phyloP scores from a whole-genome alignment of 2,329 filamentous ascomycete species.

The Colletotrichum sublineola region DNA sequence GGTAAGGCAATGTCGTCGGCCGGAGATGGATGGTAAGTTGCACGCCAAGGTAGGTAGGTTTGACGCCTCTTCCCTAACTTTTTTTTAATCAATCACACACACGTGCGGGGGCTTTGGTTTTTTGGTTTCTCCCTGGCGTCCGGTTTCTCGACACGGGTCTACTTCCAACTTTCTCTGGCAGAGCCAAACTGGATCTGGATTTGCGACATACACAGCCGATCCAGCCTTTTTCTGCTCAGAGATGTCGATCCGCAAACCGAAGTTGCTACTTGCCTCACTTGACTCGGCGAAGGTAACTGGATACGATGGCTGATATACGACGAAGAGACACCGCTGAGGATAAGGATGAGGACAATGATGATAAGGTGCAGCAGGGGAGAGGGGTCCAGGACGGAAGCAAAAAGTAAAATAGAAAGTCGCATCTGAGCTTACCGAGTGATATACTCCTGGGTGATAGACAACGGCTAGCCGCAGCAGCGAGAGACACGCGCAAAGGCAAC shows the following conservation, averaged over 20 bases:
- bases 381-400: background rate
- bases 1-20: slow-evolving; percentile 39
- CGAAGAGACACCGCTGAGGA: background rate
- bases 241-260: slow-evolving; percentile 9
- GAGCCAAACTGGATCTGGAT: slow-evolving; percentile 10
- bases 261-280: slow-evolving; percentile 36
- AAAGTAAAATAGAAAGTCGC: slow-evolving; percentile 15
- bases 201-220: slow-evolving; percentile 14
- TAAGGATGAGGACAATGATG: background rate
- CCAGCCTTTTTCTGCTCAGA: background rate
- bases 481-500: slow-evolving; percentile 19
- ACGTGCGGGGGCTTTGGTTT: slow-evolving; percentile 17
- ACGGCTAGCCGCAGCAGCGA: slow-evolving; percentile 36
- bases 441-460: slow-evolving; percentile 14
- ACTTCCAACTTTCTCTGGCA: slow-evolving; percentile 20
- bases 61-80: slow-evolving; percentile 18
- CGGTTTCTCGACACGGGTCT: slow-evolving; percentile 14
- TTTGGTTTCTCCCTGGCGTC: background rate
- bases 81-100: slow-evolving; percentile 23
- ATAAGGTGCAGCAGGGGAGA: slow-evolving; percentile 5
- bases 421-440: slow-evolving; percentile 38
- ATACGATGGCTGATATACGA: slow-evolving; percentile 29
- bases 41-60: slow-evolving; percentile 34
- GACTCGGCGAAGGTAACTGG: slow-evolving; percentile 11
- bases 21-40: slow-evolving; percentile 31